A percentile compares a stretch with the other conserved stretches of the same genome.
Conservation (phyloP, 2,329 filamentous ascomycete genomes). For the Sclerotinia sclerotiorum region DNA sequence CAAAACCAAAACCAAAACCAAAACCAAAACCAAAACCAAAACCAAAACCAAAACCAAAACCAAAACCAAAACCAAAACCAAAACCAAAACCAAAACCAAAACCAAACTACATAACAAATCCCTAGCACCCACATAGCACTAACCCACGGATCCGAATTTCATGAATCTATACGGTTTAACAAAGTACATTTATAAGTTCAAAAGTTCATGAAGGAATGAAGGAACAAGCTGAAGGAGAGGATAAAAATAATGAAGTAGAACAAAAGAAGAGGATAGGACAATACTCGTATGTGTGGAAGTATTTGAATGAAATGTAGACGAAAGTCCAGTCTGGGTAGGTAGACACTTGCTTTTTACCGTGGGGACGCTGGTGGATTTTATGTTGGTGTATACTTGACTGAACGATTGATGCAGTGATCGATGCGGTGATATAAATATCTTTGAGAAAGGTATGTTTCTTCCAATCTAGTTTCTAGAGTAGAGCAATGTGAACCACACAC, state of each 20-base stretch:
- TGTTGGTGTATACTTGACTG: not conserved
- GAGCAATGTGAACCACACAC: not conserved
- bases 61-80: no score
- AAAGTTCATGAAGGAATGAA: not conserved
- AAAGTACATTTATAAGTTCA: no score
- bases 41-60: no score
- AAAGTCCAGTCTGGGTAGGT: not conserved
- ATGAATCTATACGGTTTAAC: rapidly evolving
- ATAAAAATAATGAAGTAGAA: not conserved
- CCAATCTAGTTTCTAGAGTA: not conserved
- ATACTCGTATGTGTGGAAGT: not conserved
- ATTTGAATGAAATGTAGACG: not conserved
- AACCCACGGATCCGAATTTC: not conserved
- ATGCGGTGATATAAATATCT: not conserved
- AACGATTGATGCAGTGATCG: not conserved
- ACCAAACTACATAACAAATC: no score
- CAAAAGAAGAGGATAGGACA: not conserved
- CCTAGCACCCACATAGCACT: not conserved
- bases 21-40: no score
- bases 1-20: no score
- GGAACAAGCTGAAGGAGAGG: no score
- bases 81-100: no score
- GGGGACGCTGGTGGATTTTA: not conserved
- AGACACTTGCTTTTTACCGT: not conserved
- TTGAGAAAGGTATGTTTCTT: not conserved